A percentile compares a stretch with the other conserved stretches of the same genome.
Evolutionary conservation across 1,284 basidiomycete species (phyloP).

Genomic region (Xanthoconium separans): DNA sequence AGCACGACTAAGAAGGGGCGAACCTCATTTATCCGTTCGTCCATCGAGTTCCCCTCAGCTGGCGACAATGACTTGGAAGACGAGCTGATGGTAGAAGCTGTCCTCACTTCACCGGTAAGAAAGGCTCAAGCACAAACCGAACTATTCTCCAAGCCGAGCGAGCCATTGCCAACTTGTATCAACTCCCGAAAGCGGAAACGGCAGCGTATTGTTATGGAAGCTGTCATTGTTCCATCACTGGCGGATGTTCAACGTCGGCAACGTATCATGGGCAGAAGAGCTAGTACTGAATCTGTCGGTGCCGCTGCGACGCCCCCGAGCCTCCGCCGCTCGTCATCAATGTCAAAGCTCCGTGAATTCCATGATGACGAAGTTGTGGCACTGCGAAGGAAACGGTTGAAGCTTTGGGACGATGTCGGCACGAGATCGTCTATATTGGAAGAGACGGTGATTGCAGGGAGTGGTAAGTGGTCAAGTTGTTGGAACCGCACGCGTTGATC

Average conservation of each 20-base stretch:
- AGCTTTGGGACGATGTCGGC: slow-evolving; percentile 19
- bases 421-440: slow-evolving; percentile 27
- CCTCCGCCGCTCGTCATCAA: slow-evolving; percentile 30
- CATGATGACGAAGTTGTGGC: slow-evolving; percentile 13
- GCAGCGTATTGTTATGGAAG: slow-evolving; percentile 51
- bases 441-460: slow-evolving; percentile 38
- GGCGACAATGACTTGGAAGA: slow-evolving; percentile 28
- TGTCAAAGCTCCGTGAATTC: slow-evolving; percentile 19
- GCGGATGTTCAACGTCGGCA: slow-evolving; percentile 27
- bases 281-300: slow-evolving; percentile 15
- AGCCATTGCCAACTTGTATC: slow-evolving; percentile 4
- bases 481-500: background rate
- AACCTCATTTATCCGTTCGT: slow-evolving; percentile 32
- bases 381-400: slow-evolving; percentile 25
- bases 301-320: background rate
- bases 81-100: slow-evolving; percentile 29
- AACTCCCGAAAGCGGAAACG: slow-evolving; percentile 40
- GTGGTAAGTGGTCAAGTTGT: slow-evolving; percentile 37
- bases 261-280: slow-evolving; percentile 21
- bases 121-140: slow-evolving; percentile 6
- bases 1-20: slow-evolving; percentile 36
- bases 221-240: slow-evolving; percentile 50
- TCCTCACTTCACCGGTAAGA: slow-evolving; percentile 21
- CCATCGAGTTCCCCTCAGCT: slow-evolving; percentile 20
- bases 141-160: background rate